A percentile compares a stretch with the other conserved stretches of the same genome.
Conservation (phyloP, 768 basidiomycete genomes). For the Hemileccinum rubropunctum region DNA sequence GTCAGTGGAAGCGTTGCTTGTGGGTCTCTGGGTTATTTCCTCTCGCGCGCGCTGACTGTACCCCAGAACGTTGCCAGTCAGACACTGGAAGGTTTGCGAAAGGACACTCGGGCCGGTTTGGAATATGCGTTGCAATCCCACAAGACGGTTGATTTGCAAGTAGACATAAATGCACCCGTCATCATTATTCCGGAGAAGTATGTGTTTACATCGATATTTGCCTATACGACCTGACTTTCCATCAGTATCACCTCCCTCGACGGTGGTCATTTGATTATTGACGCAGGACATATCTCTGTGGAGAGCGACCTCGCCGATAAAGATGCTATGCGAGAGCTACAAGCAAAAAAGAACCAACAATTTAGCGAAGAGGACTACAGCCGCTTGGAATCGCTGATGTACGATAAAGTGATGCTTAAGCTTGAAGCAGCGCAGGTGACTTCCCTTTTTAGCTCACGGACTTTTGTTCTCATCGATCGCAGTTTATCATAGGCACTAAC, state of each 20-base stretch:
- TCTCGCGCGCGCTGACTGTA: not conserved
- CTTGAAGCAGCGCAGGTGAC: conserved; percentile 87
- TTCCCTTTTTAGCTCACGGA: not conserved
- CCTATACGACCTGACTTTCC: conserved; percentile 6
- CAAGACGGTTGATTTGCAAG: conserved; percentile 93
- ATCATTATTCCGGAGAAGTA: conserved; percentile 97
- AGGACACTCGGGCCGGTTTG: conserved; percentile 90
- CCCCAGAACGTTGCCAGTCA: conserved; percentile 83
- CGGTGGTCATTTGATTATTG: conserved; percentile 86
- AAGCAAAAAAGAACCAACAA: conserved; percentile 77
- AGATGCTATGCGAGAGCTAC: conserved; percentile 69
- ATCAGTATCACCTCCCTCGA: conserved; percentile 68
- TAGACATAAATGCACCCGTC: conserved; percentile 95
- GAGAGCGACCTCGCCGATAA: conserved; percentile 89
- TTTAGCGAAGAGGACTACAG: conserved; percentile 87
- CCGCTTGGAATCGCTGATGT: conserved; percentile 89
- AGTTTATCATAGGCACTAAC: conserved; percentile 90
- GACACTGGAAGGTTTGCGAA: conserved; percentile 88
- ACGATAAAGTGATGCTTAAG: conserved; percentile 82
- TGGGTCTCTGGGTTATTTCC: conserved; percentile 34
- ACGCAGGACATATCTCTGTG: conserved; percentile 95
- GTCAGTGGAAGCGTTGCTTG: conserved; percentile 90
- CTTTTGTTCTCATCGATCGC: conserved; percentile 6
- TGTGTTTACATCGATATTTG: conserved; percentile 17
- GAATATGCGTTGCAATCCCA: conserved; percentile 92